Conservation (phyloP, 345 rosid genomes). For the Salix brachista region DNA sequence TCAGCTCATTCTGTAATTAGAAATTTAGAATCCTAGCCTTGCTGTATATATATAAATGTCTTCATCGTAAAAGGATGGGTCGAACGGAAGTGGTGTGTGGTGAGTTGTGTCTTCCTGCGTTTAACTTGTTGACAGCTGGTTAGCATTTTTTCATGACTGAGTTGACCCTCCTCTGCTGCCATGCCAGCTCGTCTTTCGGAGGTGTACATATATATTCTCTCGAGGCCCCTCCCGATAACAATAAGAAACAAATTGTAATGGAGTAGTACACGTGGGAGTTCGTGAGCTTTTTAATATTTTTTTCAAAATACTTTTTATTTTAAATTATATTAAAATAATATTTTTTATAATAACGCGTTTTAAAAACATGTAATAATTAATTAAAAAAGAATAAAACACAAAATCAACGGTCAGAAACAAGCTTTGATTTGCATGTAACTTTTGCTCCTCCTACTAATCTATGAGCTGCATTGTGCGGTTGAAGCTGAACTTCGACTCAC, state of each 20-base stretch:
- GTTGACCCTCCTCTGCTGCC: background rate
- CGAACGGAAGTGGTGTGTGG: background rate
- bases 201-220: background rate
- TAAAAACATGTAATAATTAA: too few species aligned
- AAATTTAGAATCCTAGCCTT: background rate
- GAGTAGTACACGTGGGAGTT: background rate
- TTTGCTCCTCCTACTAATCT: background rate
- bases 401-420: too few species aligned
- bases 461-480: background rate
- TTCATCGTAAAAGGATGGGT: background rate
- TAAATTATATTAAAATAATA: too few species aligned
- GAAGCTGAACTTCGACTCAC: background rate
- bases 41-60: background rate
- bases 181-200: background rate
- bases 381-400: too few species aligned
- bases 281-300: too few species aligned
- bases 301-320: too few species aligned
- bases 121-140: conserved; percentile 1
- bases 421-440: too few species aligned
- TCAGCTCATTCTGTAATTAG: background rate
- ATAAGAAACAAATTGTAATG: background rate
- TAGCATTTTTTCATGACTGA: background rate
- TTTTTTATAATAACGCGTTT: too few species aligned
- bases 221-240: background rate
- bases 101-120: background rate